Conservation (phyloP, 2,329 filamentous ascomycete genomes). For the Blastomyces parvus region DNA sequence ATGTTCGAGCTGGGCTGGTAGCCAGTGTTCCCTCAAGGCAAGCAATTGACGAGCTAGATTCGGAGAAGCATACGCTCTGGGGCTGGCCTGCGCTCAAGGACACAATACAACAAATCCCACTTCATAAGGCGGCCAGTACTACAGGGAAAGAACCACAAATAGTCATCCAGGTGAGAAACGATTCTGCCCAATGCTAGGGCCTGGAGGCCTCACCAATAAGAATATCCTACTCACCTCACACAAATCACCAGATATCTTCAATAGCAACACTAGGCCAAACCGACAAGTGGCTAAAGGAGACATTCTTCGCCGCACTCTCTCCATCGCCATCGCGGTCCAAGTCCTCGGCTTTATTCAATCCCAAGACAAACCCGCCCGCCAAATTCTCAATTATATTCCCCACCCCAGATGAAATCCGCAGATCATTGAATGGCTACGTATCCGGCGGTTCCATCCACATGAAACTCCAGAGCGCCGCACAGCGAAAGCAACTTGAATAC, state of each 20-base stretch:
- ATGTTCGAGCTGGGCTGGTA: slow-evolving; percentile 61
- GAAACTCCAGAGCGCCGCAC: slow-evolving; percentile 60
- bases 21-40: slow-evolving; percentile 67
- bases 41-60: slow-evolving; percentile 36
- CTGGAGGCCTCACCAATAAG: not conserved
- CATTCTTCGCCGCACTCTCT: slow-evolving; percentile 45
- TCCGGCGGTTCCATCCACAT: slow-evolving; percentile 76
- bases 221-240: not conserved
- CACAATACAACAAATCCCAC: slow-evolving; percentile 48
- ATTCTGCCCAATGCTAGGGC: not conserved
- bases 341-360: slow-evolving; percentile 3
- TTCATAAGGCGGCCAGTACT: slow-evolving; percentile 26
- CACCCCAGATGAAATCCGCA: slow-evolving; percentile 65
- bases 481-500: slow-evolving; percentile 65
- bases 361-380: slow-evolving; percentile 21
- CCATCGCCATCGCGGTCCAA: slow-evolving; percentile 17
- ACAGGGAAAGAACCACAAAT: slow-evolving; percentile 26
- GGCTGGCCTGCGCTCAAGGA: slow-evolving; percentile 63
- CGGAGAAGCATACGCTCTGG: slow-evolving; percentile 50
- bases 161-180: slow-evolving; percentile 27
- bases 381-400: slow-evolving; percentile 69
- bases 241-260: slow-evolving; percentile 59
- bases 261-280: slow-evolving; percentile 66
- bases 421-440: slow-evolving; percentile 65
- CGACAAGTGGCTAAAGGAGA: slow-evolving; percentile 62